Base-by-base conservation (phyloP, 148 eudicot species). In the Persicaria tinctoria region DNA sequence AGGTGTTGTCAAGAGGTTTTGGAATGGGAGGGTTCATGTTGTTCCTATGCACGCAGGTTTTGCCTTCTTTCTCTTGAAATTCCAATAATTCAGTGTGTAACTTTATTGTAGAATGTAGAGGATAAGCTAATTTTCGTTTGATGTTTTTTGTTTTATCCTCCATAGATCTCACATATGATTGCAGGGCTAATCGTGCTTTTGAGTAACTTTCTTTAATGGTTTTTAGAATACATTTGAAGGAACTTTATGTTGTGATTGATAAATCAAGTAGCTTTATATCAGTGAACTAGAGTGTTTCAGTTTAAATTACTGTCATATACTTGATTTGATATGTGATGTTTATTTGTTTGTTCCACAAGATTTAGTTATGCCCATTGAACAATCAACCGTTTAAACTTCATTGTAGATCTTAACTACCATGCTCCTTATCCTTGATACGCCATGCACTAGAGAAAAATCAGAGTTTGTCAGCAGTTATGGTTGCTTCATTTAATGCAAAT, bases 21-120 rank as follows among this genome's bases (percentile, higher is more conserved):
- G 96, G 77, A 78, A 79, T 73, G 78, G 74, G 9, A 78, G 87
- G 68, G 85, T 82, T 51, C 96, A 86, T 83, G 86, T 87, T 51
- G 84, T 94, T 74, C 98, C 98, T 47, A 79, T 84, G 77, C 98
- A 94, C 78, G 89, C 97, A 84, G 98, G 98, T 88, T 51, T 13
- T 85, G 7, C 62, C 38, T 53, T 18, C n/a, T 20, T 38, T 60
- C 70, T 46, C 14, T 62, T 1, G 11, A 62, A 9, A 0, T 62
- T 9, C 45, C 23, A 63, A 10, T 45, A 7, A 27, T 27, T 5
- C 44, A 44, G 14, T 66, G 70, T 12, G 16, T 41, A 66, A 47
- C 47, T 66, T 7, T 41, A 12, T 10, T 20, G 68, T 16, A 9
- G 45, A 62, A 62, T 62, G 68, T 6, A 63, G 46, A 27, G 0